Evolutionary conservation across 2,329 filamentous ascomycete species (phyloP).

Genomic region (Cladorrhinum sp.): DNA sequence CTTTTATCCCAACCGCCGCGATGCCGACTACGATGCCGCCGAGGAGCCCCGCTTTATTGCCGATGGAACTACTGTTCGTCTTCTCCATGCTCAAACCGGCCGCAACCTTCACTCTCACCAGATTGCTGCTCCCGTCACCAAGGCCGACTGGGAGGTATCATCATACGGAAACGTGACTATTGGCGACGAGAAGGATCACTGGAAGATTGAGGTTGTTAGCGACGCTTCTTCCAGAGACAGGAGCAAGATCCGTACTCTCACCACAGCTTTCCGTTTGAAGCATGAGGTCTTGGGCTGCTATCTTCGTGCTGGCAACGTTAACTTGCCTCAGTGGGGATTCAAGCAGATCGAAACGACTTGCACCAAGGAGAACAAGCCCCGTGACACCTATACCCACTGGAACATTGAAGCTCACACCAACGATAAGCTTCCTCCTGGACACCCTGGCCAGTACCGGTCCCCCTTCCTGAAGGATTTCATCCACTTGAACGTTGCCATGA

Average conservation of each 20-base stretch:
- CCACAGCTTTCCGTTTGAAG: slow-evolving; percentile 85
- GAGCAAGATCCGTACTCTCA: slow-evolving; percentile 83
- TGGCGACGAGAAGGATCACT: slow-evolving; percentile 97
- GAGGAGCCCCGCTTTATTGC: slow-evolving; percentile 72
- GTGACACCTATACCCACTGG: slow-evolving; percentile 96
- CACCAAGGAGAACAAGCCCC: slow-evolving; percentile 86
- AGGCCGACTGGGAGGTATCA: slow-evolving; percentile 88
- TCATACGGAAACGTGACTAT: slow-evolving; percentile 93
- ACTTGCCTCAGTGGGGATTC: slow-evolving; percentile 98
- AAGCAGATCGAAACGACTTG: slow-evolving; percentile 99
- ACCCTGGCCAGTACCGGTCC: slow-evolving; percentile 90
- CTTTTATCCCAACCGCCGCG: slow-evolving; percentile 86
- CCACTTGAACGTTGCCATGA: slow-evolving; percentile 95
- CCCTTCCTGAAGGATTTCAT: slow-evolving; percentile 98
- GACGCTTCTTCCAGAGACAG: slow-evolving; percentile 85
- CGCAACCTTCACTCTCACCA: slow-evolving; percentile 96
- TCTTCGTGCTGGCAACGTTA: slow-evolving; percentile 89
- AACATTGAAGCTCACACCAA: slow-evolving; percentile 96
- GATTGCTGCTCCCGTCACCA: slow-evolving; percentile 83
- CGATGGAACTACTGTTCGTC: slow-evolving; percentile 73
- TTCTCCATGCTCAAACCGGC: slow-evolving; percentile 93
- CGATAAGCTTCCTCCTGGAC: slow-evolving; percentile 82
- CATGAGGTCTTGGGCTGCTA: slow-evolving; percentile 86
- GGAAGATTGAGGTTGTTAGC: slow-evolving; percentile 85
- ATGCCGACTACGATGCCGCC: slow-evolving; percentile 69